Evolutionary conservation across 192 early-diverging fungal genomes (phyloP).

Genomic region (Rhizophagus sp.): DNA sequence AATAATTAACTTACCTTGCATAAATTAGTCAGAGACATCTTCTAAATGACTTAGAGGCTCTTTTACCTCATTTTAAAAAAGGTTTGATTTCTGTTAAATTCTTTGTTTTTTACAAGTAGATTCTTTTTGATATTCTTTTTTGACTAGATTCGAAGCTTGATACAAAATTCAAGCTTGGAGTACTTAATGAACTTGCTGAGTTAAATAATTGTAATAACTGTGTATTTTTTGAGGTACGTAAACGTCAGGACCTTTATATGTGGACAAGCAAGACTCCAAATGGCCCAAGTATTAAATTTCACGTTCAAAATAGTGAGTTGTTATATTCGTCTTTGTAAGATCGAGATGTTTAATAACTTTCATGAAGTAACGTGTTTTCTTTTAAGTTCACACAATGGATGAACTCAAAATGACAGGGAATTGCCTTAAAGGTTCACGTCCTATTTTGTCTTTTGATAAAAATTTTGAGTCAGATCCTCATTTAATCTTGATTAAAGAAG

Average conservation of each 20-base stretch:
- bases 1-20: background rate
- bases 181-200: slow-evolving; percentile 94
- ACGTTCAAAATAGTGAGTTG: slow-evolving; percentile 83
- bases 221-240: slow-evolving; percentile 94
- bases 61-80: slow-evolving; percentile 96
- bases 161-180: slow-evolving; percentile 81
- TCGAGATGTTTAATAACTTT: background rate
- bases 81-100: slow-evolving; percentile 39
- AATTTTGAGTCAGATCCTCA: slow-evolving; percentile 89
- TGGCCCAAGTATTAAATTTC: slow-evolving; percentile 93
- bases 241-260: slow-evolving; percentile 91
- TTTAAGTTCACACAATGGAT: slow-evolving; percentile 95
- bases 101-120: background rate
- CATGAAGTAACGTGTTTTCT: background rate
- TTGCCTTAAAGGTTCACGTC: slow-evolving; percentile 94
- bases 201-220: slow-evolving; percentile 98
- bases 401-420: slow-evolving; percentile 99
- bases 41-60: slow-evolving; percentile 79
- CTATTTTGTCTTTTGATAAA: slow-evolving; percentile 92
- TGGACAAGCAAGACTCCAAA: slow-evolving; percentile 96
- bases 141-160: slow-evolving; percentile 82
- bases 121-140: slow-evolving; percentile 1
- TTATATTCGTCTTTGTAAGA: background rate
- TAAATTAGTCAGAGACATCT: slow-evolving; percentile 84
- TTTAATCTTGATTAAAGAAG: slow-evolving; percentile 87